Evolutionary conservation across 1,284 basidiomycete genomes (phyloP).

Genomic region (Amylostereum areolatum): DNA sequence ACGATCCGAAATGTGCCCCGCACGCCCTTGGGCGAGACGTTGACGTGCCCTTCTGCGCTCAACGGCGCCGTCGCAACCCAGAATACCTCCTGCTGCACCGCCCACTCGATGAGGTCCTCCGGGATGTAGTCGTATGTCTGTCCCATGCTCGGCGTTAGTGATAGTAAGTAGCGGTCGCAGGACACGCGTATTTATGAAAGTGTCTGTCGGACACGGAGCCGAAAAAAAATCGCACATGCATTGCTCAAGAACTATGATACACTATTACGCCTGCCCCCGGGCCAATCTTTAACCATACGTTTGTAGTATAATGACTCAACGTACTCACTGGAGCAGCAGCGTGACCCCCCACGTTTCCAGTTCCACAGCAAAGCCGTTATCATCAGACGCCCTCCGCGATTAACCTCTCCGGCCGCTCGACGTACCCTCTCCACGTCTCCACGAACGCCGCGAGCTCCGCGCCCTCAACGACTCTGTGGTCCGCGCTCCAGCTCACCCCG

Average conservation of each 20-base stretch:
- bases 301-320: too few relatives aligned
- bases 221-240: too few relatives aligned
- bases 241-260: too few relatives aligned
- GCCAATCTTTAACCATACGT: too few relatives aligned
- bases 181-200: too few relatives aligned
- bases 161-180: too few relatives aligned
- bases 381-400: constrained; percentile 56
- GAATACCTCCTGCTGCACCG: constrained; percentile 45
- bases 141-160: too few relatives aligned
- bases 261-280: too few relatives aligned
- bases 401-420: constrained; percentile 75
- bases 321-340: too few relatives aligned
- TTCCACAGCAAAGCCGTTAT: not conserved
- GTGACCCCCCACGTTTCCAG: too few relatives aligned
- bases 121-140: constrained; percentile 45
- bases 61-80: constrained; percentile 55
- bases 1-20: constrained; percentile 43
- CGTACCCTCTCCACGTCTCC: constrained; percentile 81
- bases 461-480: constrained; percentile 90
- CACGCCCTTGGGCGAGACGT: constrained; percentile 50
- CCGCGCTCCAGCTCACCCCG: constrained; percentile 82
- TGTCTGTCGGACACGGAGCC: too few relatives aligned
- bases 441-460: constrained; percentile 90
- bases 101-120: constrained; percentile 38
- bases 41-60: constrained; percentile 42